Evolutionary conservation across 371 early-diverging fungal species (phyloP), one percentile per base, ranked within the genome.

Genomic region (Cokeromyces recurvatus): DNA sequence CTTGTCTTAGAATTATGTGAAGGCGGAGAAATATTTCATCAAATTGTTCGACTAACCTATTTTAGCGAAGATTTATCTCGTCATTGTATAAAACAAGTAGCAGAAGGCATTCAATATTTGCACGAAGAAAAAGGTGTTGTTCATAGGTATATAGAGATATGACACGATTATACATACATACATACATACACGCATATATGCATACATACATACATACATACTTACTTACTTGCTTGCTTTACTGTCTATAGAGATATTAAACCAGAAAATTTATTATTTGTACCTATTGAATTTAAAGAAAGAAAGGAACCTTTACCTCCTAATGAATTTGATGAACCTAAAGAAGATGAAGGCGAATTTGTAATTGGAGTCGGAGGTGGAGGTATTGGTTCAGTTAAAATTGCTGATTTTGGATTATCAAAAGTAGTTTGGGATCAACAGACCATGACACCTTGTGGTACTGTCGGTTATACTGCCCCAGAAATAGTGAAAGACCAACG

Each of bases 381-480:
- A 24, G 85, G 85, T 6, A 83, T 88, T 17, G 91, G 91, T 10
- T 61, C 68, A 24, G 84, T 93, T 46, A 90, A 90, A 65, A 79
- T 94, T 39, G 89, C 88, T 25, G 94, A 94, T 64, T 92, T 94
- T 77, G 88, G 89, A 15, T 63, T 91, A 14, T 84, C 86, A 38
- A 91, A 91, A 51, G 79, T 82, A 48, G 80, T 91, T 3, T 87
- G 89, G 82, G 81, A 87, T 55, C 81, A 87, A 56, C 75, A 83
- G n/a, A 91, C 93, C 11, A 81, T 78, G 77, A 94, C 94, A 40
- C 94, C 94, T 7, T 91, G 92, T 58, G 94, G 94, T 4, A 94
- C 94, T 3, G 86, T 90, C 1, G 92, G 92, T 11, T 92, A 91
- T 52, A 91, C 96, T 3, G 95, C 95, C 1, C 95, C 95, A 14